These are phyloP conservation scores for Singerocomus rubriflavus DNA, from an alignment of 1,284 basidiomycete species.

Conservation along the genomic window DNA sequence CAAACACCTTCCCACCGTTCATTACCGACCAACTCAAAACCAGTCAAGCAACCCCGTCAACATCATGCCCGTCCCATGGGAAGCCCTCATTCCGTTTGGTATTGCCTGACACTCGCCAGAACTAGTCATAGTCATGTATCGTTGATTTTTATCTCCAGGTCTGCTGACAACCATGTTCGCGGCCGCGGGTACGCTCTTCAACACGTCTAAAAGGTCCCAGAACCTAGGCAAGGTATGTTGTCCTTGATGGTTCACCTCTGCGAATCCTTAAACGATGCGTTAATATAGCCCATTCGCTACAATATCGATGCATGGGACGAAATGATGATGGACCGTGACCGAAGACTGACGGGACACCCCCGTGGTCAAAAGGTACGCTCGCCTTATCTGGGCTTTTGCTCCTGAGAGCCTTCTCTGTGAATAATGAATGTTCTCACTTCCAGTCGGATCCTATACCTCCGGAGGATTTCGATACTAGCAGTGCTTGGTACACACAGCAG, in stretches of 20 bases:
- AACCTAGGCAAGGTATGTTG: slow-evolving; percentile 84
- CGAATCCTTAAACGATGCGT: slow-evolving; percentile 1
- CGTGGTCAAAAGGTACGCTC: slow-evolving; percentile 80
- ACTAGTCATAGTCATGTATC: background rate
- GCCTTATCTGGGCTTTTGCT: background rate
- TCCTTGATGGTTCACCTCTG: background rate
- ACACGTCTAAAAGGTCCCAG: slow-evolving; percentile 70
- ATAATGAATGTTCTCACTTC: background rate
- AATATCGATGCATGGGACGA: slow-evolving; percentile 86
- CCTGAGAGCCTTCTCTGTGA: background rate
- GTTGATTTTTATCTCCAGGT: slow-evolving; percentile 44
- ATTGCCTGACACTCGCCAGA: background rate
- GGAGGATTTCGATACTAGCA: slow-evolving; percentile 72
- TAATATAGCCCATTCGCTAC: slow-evolving; percentile 73
- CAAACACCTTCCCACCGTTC: slow-evolving; percentile 13
- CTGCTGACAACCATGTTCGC: slow-evolving; percentile 88
- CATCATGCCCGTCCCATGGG: slow-evolving; percentile 89
- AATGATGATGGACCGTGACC: slow-evolving; percentile 93
- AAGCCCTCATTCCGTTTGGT: slow-evolving; percentile 94
- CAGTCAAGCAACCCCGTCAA: slow-evolving; percentile 2
- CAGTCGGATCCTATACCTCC: slow-evolving; percentile 76
- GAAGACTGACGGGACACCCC: slow-evolving; percentile 80
- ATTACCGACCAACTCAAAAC: background rate
- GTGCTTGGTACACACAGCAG: slow-evolving; percentile 72
- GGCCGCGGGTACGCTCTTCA: slow-evolving; percentile 82